Evolutionary conservation across 169 alveolate species (phyloP), one percentile per base, ranked within the genome.

Genomic region (Eimeria mitis): DNA sequence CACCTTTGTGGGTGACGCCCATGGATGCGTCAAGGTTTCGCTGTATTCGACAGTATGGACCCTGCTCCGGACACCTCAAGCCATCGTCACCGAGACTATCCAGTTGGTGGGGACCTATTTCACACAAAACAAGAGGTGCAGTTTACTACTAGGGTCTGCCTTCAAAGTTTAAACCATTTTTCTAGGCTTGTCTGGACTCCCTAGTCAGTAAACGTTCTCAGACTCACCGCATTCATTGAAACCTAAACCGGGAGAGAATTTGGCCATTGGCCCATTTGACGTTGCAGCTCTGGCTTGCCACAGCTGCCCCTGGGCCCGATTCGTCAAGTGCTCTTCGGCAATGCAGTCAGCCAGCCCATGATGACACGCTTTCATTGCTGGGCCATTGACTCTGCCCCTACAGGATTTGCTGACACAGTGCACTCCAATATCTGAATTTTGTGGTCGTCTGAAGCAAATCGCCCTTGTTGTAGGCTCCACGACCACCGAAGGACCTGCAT

Each of bases 391-490:
- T 78, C 63, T 34, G 28, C 65, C n/a, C 28, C 44, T 78, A 31
- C 59, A 23, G 4, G 40, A 21, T 78, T 78, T 44, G 21, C 47
- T 47, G 73, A 23, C 90, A 34, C 25, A 9, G 47, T 83, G 70
- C 31, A 37, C 90, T 59, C 73, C 76, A 14, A 28, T 4, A 56
- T 54, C 44, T 47, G 61, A 47, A 54, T 59, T 31, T 9, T 5
- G 73, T 40, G 49, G 21, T 3, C 90, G 40, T 21, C 40, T 83
- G 75, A 83, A 54, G 52, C 90, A 83, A 34, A 83, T 47, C 4
- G 90, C 73, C 73, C 90, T 52, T 56, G 90, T 83, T 83, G 90
- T 16, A 13, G 90, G 90, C 90, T 83, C 76, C 31, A 83, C 54
- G 47, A 83, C 56, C 75, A 83, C 90, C 14, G 65, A 54, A 56